These are phyloP conservation scores for Cordia subcordata DNA, from an alignment of 257 asterid species.

Conservation along the genomic window DNA sequence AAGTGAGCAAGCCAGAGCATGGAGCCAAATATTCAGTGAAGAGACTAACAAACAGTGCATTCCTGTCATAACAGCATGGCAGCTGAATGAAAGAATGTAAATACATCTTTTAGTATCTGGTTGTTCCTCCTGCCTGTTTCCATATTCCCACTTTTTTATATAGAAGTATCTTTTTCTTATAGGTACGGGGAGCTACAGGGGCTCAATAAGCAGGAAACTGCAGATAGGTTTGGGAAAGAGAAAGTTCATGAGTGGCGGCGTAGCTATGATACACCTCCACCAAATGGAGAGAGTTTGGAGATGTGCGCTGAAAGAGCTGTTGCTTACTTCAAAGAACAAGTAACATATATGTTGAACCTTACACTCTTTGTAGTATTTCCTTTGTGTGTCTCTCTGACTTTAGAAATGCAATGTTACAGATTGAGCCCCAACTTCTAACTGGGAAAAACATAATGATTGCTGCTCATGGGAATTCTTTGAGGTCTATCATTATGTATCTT, in stretches of 20 bases:
- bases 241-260: slow-evolving; percentile 98
- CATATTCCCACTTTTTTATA: slow-evolving; percentile 1
- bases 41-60: slow-evolving; percentile 83
- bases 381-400: no score
- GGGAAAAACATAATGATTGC: slow-evolving; percentile 95
- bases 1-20: slow-evolving; percentile 67
- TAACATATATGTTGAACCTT: slow-evolving; percentile 16
- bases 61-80: slow-evolving; percentile 98
- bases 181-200: slow-evolving; percentile 99
- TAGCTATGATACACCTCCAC: slow-evolving; percentile 94
- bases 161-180: slow-evolving; percentile 1
- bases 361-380: slow-evolving; percentile 1
- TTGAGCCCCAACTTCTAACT: slow-evolving; percentile 66
- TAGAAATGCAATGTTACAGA: slow-evolving; percentile 45
- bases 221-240: slow-evolving; percentile 83
- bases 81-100: slow-evolving; percentile 93
- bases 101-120: slow-evolving; percentile 2
- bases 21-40: slow-evolving; percentile 94
- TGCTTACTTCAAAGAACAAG: slow-evolving; percentile 78
- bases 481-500: slow-evolving; percentile 96
- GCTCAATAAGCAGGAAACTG: slow-evolving; percentile 94
- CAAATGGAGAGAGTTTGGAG: slow-evolving; percentile 97
- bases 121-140: neutral
- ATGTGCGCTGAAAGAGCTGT: slow-evolving; percentile 99
- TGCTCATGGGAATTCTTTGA: slow-evolving; percentile 94